Evolutionary conservation across 2,329 filamentous ascomycete genomes (phyloP).

Genomic region (Alternaria ventricosa): DNA sequence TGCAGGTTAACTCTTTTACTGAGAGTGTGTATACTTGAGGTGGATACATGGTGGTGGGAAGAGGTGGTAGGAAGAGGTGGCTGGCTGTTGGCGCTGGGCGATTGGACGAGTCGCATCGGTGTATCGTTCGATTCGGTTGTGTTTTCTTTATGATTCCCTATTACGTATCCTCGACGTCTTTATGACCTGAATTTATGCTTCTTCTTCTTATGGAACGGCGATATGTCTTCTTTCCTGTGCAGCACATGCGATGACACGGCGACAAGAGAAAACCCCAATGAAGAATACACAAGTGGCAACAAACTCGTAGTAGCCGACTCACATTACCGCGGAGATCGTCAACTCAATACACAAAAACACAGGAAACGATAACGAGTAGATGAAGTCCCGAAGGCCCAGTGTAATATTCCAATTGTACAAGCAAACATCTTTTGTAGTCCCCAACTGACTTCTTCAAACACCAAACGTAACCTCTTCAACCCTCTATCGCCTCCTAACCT

Average conservation of each 20-base stretch:
- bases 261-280: accelerated
- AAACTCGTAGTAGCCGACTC: not conserved
- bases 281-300: accelerated
- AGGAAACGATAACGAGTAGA: not conserved
- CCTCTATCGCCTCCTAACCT: not conserved
- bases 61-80: not conserved
- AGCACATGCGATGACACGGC: accelerated
- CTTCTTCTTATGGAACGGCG: not conserved
- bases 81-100: not conserved
- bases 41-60: not conserved
- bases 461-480: not conserved
- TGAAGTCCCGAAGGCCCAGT: not conserved
- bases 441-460: not conserved
- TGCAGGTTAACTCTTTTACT: slow-evolving; percentile 85
- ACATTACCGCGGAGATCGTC: not conserved
- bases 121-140: not conserved
- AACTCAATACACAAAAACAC: not conserved
- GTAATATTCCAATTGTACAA: not conserved
- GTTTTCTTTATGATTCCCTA: not conserved
- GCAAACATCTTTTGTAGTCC: too few species aligned
- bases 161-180: not conserved
- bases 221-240: too few species aligned
- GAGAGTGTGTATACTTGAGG: slow-evolving; percentile 78
- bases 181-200: not conserved
- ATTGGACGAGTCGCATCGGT: not conserved